Evolutionary conservation across 176 grass and related monocot species (phyloP).

Genomic region (Bolboschoenus planiculmis): DNA sequence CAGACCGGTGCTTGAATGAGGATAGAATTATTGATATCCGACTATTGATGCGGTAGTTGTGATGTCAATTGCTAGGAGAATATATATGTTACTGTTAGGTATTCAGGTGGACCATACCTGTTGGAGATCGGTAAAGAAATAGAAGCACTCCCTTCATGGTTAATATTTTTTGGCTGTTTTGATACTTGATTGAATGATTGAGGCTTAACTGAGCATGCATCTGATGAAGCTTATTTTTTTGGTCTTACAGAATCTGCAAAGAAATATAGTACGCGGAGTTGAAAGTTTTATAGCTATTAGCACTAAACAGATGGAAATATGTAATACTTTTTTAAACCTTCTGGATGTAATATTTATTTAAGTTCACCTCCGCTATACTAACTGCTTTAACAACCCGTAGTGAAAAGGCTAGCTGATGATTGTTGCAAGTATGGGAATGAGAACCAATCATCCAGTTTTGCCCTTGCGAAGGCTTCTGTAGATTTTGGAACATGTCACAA

Average conservation of each 20-base stretch:
- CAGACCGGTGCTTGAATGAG: background rate
- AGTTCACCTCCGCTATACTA: background rate
- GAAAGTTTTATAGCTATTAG: conserved; percentile 78
- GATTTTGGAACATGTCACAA: conserved; percentile 77
- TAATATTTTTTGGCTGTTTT: background rate
- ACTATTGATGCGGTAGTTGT: background rate
- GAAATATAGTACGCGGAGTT: conserved; percentile 63
- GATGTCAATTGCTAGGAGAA: background rate
- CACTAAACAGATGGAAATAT: conserved; percentile 95
- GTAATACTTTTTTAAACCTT: conserved; percentile 26
- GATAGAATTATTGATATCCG: background rate
- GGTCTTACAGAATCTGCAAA: conserved; percentile 67
- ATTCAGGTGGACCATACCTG: background rate
- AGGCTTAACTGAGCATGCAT: conserved; percentile 1
- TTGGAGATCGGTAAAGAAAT: background rate
- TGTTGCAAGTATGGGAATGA: conserved; percentile 88
- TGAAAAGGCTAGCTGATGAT: conserved; percentile 81
- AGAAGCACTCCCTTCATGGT: background rate
- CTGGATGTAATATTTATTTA: background rate
- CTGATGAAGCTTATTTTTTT: conserved; percentile 13
- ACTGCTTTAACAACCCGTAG: conserved; percentile 34
- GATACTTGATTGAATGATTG: background rate
- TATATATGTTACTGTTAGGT: background rate
- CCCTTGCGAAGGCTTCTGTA: conserved; percentile 59
- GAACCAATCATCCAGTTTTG: conserved; percentile 60